These are phyloP conservation scores for Mycena epipterygia DNA, from an alignment of 768 basidiomycete genomes.

Conservation along the genomic window DNA sequence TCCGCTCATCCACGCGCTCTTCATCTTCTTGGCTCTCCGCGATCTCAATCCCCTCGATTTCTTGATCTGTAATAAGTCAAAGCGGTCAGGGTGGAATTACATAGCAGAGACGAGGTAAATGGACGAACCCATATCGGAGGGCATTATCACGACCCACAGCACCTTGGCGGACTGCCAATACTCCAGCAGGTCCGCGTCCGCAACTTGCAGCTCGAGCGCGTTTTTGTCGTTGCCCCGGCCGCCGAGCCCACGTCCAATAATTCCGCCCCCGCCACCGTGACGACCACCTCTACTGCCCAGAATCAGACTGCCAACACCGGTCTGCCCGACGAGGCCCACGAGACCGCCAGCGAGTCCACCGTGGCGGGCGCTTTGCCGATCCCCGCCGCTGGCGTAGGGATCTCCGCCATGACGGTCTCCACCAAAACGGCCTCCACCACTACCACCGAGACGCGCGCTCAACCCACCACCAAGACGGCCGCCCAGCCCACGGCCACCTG, in stretches of 20 bases:
- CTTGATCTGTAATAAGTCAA: constrained; percentile 26
- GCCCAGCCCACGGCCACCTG: background rate
- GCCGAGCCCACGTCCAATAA: no score
- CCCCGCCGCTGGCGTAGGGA: no score
- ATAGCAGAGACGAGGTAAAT: background rate
- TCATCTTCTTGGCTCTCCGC: constrained; percentile 33
- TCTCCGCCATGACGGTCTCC: no score
- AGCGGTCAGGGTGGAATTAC: background rate
- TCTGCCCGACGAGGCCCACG: constrained; percentile 3
- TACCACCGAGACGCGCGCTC: no score
- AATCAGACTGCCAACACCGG: background rate
- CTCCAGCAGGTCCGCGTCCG: constrained; percentile 39
- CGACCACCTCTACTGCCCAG: no score
- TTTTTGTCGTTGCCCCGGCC: no score
- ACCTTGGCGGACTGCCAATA: constrained; percentile 36
- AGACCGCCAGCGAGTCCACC: background rate
- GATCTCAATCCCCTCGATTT: constrained; percentile 39
- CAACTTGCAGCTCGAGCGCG: constrained; percentile 29
- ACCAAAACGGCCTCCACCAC: no score
- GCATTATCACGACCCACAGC: constrained; percentile 42
- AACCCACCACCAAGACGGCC: no score
- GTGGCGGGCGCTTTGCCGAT: no score
- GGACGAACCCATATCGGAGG: constrained; percentile 35
- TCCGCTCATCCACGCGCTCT: constrained; percentile 20
- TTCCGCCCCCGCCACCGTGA: no score